phyloP scores from a whole-genome alignment of 1,284 basidiomycete genomes.

The Melanopsichium pennsylvanicum region DNA sequence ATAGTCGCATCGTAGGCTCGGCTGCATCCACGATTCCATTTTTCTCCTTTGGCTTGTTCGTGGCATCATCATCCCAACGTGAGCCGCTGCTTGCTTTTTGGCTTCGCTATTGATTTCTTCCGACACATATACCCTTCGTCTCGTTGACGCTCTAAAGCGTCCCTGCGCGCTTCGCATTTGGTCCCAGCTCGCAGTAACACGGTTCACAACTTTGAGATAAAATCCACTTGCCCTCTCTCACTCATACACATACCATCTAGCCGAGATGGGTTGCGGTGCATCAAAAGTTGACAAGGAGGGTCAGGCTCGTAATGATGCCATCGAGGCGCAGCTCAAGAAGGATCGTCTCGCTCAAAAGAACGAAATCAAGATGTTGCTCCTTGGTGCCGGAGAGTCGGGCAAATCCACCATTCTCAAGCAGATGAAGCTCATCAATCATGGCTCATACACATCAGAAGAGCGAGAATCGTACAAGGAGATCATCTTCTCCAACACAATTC shows the following conservation, averaged over 20 bases:
- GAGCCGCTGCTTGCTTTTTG: too few relatives aligned
- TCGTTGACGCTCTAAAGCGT: too few relatives aligned
- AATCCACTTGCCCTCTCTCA: too few relatives aligned
- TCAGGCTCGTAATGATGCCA: conserved; percentile 78
- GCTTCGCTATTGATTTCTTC: too few relatives aligned
- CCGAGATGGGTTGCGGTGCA: conserved; percentile 50
- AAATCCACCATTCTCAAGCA: conserved; percentile 66
- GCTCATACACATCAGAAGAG: conserved; percentile 86
- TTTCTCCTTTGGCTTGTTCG: too few relatives aligned
- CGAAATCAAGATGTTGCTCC: conserved; percentile 75
- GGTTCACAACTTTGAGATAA: too few relatives aligned
- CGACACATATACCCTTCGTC: too few relatives aligned
- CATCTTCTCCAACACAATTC: conserved; percentile 93
- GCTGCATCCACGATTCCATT: too few relatives aligned
- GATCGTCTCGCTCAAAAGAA: conserved; percentile 91
- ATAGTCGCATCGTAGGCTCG: too few relatives aligned
- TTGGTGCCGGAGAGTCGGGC: conserved; percentile 66
- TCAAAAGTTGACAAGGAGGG: conserved; percentile 62
- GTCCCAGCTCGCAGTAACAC: too few relatives aligned
- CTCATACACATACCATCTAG: neutral
- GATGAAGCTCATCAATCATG: conserved; percentile 66
- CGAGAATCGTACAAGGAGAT: conserved; percentile 96
- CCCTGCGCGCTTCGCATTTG: too few relatives aligned
- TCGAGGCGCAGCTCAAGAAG: conserved; percentile 91
- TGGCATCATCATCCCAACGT: too few relatives aligned